Conservation (phyloP, 805 yeast genomes). For the Lipomyces chichibuensis region DNA sequence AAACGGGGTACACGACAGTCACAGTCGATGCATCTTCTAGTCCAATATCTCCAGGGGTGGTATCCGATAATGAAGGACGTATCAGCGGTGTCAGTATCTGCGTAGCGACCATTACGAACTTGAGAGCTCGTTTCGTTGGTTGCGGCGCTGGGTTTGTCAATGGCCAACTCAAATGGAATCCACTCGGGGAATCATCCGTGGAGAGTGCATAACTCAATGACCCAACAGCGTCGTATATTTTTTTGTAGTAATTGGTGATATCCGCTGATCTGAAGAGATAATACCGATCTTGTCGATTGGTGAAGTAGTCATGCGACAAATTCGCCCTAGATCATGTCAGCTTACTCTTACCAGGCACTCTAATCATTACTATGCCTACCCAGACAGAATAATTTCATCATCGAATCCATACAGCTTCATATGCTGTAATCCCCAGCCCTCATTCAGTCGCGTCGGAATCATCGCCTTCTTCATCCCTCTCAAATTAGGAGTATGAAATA, state of each 20-base stretch:
- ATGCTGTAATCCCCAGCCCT: conserved; percentile 90
- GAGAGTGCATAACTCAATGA: conserved; percentile 68
- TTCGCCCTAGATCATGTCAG: conserved; percentile 57
- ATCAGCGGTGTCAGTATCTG: conserved; percentile 61
- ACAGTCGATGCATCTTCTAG: conserved; percentile 38
- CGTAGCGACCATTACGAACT: conserved; percentile 49
- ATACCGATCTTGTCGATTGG: conserved; percentile 93
- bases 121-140: conserved; percentile 50
- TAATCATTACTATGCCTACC: conserved; percentile 42
- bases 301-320: conserved; percentile 86
- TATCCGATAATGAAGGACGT: conserved; percentile 43
- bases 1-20: conserved; percentile 84
- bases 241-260: conserved; percentile 72
- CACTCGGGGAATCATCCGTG: conserved; percentile 50
- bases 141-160: conserved; percentile 60
- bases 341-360: not conserved
- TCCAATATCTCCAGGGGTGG: conserved; percentile 4
- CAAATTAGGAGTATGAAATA: conserved; percentile 89
- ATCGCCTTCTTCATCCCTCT: conserved; percentile 64
- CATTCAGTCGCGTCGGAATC: conserved; percentile 84
- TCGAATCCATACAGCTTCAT: conserved; percentile 97
- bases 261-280: conserved; percentile 63
- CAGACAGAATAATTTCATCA: conserved; percentile 81
- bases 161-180: conserved; percentile 76
- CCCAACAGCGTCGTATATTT: conserved; percentile 69